Evolutionary conservation across 805 yeast species (phyloP), one percentile per base, ranked within the genome.

Genomic region (Kazachstania psychrophila): DNA sequence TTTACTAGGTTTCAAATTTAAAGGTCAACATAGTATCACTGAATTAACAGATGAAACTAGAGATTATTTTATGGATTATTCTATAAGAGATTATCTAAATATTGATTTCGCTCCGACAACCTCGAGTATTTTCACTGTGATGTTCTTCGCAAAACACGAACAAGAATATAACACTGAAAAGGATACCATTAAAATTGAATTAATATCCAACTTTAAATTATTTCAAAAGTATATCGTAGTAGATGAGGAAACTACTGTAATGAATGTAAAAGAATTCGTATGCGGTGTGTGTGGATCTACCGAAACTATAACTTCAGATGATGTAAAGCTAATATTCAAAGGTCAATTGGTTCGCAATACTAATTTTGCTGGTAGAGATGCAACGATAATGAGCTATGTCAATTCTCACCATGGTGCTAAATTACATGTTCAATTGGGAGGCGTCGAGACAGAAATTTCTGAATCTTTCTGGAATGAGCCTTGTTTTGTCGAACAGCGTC

Each of bases 41-140:
- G 32, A 15, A 8, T 31, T 52, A n/a, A 29, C 39, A n/a, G 41
- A 42, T 14, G 46, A 39, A n/a, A 34, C 41, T 25, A 35, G 20
- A 13, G 33, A 38, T 16, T 37, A 41, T 4, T 42, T 46, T 29
- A 40, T 53, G 16, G 52, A 49, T 15, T 18, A 42, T 23, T 42
- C 59, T 2, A 29, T 65, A 2, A 35, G 47, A 2, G 54, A 61
- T 8, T 28, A 58, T 1, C 29, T 65, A n/a, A 47, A 55, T 1
- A 39, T 61, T n/a, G 68, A 63, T 44, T 54, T 57, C 19, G 52
- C 60, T 0, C 69, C 69, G 2, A 40, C 46, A 5, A 52, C 52
- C 9, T 43, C 41, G 3, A 32, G 56, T 17, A 49, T 47, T 30
- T 48, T 64, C 36, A 53, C 57, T 11, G 47, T 58, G 1, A 47